Evolutionary conservation across 2,329 filamentous ascomycete species (phyloP).

Genomic region (Penicillium sp.): DNA sequence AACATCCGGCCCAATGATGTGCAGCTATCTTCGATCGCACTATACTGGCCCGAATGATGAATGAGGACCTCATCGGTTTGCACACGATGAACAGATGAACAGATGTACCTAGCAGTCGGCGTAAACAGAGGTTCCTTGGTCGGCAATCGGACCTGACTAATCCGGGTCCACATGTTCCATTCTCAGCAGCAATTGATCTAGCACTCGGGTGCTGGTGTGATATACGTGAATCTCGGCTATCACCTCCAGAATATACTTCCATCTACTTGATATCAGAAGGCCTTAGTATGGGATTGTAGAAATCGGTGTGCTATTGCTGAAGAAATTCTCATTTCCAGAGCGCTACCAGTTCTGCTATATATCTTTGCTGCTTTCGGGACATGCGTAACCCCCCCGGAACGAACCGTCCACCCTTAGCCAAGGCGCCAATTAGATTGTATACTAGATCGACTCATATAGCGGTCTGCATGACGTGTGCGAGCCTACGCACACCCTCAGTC

Average conservation of each 20-base stretch:
- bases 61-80: background rate
- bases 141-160: background rate
- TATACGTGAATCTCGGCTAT: background rate
- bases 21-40: background rate
- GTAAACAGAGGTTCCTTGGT: background rate
- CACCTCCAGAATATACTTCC: background rate
- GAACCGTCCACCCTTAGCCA: background rate
- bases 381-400: conserved; percentile 14
- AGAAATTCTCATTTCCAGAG: background rate
- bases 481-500: conserved; percentile 64
- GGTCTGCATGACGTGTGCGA: conserved; percentile 44
- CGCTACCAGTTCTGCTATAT: background rate
- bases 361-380: conserved; percentile 3
- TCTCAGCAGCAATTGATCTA: background rate
- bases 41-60: background rate
- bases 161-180: background rate
- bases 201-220: background rate
- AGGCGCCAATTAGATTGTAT: background rate
- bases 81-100: background rate
- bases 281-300: background rate
- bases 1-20: background rate
- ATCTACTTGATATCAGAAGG: no score
- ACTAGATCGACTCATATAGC: background rate
- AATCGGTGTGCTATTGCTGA: background rate
- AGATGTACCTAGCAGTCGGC: background rate